A percentile compares a stretch with the other conserved stretches of the same genome.
Conservation (phyloP, 371 early-diverging fungal genomes). For the Saksenaea vasiformis region DNA sequence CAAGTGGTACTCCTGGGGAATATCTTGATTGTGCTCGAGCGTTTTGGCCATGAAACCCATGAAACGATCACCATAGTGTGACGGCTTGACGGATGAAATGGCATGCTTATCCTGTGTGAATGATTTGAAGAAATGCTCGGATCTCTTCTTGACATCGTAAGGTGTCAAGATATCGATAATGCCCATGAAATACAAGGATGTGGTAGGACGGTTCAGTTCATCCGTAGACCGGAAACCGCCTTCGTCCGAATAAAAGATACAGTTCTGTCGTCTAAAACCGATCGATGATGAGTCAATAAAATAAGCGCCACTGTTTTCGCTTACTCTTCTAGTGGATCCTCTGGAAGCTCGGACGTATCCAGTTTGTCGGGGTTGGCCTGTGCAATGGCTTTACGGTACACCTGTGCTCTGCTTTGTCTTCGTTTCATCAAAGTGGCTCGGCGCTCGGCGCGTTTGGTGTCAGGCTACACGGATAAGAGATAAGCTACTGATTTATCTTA, state of each 20-base stretch:
- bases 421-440: conserved; percentile 44
- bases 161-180: conserved; percentile 98
- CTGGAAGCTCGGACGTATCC: conserved; percentile 56
- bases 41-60: conserved; percentile 80
- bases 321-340: conserved; percentile 48
- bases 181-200: conserved; percentile 90
- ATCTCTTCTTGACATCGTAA: conserved; percentile 86
- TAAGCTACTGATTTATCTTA: conserved; percentile 8
- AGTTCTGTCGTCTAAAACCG: conserved; percentile 59
- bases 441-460: conserved; percentile 55
- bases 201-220: conserved; percentile 62
- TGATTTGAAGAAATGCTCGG: conserved; percentile 89
- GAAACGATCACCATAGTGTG: conserved; percentile 86
- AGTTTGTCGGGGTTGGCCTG: conserved; percentile 73
- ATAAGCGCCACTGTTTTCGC: background rate
- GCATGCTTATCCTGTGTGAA: conserved; percentile 73
- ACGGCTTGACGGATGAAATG: conserved; percentile 94
- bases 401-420: conserved; percentile 67
- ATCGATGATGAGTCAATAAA: background rate
- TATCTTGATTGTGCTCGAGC: conserved; percentile 46
- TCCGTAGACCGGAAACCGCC: conserved; percentile 91
- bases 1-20: conserved; percentile 41
- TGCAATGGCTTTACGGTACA: conserved; percentile 72
- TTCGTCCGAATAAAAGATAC: conserved; percentile 87
- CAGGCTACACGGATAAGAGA: conserved; percentile 35